Conservation (phyloP, 805 yeast species). For the Kregervanrija pseudodelftensis region DNA sequence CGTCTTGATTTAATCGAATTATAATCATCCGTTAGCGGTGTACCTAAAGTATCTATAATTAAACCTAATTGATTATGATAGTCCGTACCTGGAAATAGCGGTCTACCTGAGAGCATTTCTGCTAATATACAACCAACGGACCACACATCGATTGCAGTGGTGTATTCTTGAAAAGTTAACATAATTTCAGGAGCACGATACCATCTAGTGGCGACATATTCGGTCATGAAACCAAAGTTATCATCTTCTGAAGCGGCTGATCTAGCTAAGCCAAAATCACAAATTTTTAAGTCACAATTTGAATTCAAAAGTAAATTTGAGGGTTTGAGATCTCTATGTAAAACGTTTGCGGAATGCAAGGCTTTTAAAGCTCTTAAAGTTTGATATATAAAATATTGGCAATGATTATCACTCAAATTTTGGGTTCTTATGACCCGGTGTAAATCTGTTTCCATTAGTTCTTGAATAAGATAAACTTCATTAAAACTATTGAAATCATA, state of each 20-base stretch:
- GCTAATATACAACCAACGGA: constrained; percentile 94
- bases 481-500: constrained; percentile 64
- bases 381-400: constrained; percentile 90
- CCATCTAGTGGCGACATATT: constrained; percentile 97
- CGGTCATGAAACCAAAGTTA: constrained; percentile 82
- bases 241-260: constrained; percentile 55
- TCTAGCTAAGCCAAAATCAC: constrained; percentile 90
- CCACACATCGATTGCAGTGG: constrained; percentile 96
- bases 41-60: constrained; percentile 79
- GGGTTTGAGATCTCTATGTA: constrained; percentile 91
- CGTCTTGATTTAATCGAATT: constrained; percentile 67
- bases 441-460: constrained; percentile 81
- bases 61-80: constrained; percentile 85
- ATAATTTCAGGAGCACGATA: constrained; percentile 96
- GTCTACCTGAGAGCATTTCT: constrained; percentile 78
- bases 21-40: constrained; percentile 78
- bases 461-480: constrained; percentile 86
- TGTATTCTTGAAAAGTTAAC: constrained; percentile 88
- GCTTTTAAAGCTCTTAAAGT: constrained; percentile 85
- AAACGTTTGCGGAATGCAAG: constrained; percentile 87
- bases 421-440: constrained; percentile 80
- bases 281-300: constrained; percentile 87
- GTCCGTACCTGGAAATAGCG: constrained; percentile 90
- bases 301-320: constrained; percentile 79
- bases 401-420: constrained; percentile 81